phyloP scores from a whole-genome alignment of 2,329 filamentous ascomycete genomes.

The Aureobasidium zeae region DNA sequence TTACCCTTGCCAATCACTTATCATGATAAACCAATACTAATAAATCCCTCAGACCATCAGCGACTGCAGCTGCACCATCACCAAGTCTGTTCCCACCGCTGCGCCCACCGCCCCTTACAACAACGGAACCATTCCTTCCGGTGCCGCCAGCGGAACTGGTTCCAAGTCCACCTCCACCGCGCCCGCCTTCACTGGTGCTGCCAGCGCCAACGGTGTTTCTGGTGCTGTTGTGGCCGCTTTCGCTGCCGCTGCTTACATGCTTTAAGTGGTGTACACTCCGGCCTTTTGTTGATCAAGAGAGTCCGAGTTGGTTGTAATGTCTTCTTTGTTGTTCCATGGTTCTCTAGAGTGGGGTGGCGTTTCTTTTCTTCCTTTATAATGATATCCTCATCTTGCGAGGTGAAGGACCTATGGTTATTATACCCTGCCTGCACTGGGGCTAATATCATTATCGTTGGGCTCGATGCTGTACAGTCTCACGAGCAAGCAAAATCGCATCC shows the following conservation, averaged over 20 bases:
- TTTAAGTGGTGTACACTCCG: too few species aligned
- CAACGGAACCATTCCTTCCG: conserved; percentile 17
- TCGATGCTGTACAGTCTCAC: too few species aligned
- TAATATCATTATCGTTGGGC: too few species aligned
- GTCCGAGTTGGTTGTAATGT: neutral
- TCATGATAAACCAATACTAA: neutral
- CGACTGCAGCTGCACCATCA: conserved; percentile 39
- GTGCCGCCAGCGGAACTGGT: conserved; percentile 9
- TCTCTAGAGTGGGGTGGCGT: neutral
- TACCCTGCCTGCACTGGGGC: neutral
- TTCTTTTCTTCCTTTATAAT: conserved; percentile 3
- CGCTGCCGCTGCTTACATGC: conserved; percentile 41
- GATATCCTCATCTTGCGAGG: conserved; percentile 1
- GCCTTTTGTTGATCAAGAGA: neutral
- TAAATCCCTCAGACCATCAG: conserved; percentile 20
- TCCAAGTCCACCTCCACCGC: conserved; percentile 19
- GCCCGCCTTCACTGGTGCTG: conserved; percentile 41
- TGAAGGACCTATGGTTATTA: conserved; percentile 8
- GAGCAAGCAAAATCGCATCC: too few species aligned
- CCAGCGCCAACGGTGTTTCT: conserved; percentile 42
- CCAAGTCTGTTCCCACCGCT: conserved; percentile 30
- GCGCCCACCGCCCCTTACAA: conserved; percentile 13
- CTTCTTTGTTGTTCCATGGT: neutral
- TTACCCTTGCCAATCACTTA: neutral
- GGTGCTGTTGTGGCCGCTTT: conserved; percentile 45